These are phyloP conservation scores for Xylaria sp. DNA, from an alignment of 495 filamentous ascomycete genomes.

Conservation along the genomic window DNA sequence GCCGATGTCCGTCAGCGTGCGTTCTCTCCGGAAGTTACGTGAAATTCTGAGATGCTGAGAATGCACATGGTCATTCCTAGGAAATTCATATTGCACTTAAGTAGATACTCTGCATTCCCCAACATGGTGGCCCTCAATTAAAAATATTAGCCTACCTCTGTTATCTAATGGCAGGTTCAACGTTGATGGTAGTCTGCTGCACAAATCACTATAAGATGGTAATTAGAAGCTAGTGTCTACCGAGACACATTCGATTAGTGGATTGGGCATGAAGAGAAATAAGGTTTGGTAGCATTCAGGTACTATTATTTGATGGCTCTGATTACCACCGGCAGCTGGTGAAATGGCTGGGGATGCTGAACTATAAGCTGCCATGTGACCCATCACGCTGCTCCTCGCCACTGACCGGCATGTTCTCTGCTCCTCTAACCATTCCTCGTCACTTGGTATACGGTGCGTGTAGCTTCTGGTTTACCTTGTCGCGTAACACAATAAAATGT, in stretches of 20 bases:
- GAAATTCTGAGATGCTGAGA: neutral
- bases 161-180: neutral
- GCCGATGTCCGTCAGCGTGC: neutral
- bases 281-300: neutral
- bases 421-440: neutral
- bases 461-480: neutral
- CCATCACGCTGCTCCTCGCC: neutral
- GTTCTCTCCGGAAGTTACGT: neutral
- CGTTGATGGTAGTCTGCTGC: neutral
- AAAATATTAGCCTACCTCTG: neutral
- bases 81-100: neutral
- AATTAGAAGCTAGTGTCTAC: neutral
- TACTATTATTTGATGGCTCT: neutral
- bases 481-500: neutral
- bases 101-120: neutral
- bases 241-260: neutral
- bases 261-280: neutral
- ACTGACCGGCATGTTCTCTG: neutral
- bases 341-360: neutral
- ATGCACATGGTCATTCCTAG: neutral
- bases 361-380: slow-evolving; percentile 6
- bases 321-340: neutral
- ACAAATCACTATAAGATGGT: neutral
- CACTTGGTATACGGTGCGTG: neutral
- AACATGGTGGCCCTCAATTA: neutral